phyloP scores from a whole-genome alignment of 2,329 filamentous ascomycete genomes.

The Alternaria panax region DNA sequence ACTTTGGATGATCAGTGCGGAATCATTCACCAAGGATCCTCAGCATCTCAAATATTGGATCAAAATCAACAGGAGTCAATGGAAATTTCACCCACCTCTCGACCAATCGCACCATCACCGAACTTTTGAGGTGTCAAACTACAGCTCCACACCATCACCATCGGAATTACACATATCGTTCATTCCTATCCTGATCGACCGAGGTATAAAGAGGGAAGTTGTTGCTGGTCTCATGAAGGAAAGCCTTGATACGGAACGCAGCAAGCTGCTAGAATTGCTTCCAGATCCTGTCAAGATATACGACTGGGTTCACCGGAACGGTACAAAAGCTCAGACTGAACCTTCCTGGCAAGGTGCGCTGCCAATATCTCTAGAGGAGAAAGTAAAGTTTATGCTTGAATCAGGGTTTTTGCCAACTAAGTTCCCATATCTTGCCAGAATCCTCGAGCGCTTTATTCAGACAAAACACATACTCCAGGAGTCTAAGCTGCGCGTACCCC shows the following conservation, averaged over 20 bases:
- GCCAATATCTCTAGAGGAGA: conserved; percentile 33
- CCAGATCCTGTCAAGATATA: conserved; percentile 63
- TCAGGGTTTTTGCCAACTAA: conserved; percentile 65
- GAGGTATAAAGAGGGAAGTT: conserved; percentile 56
- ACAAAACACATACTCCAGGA: conserved; percentile 63
- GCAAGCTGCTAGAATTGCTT: conserved; percentile 61
- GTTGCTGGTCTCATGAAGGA: conserved; percentile 61
- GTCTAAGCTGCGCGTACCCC: conserved; percentile 65
- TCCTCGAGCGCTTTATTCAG: conserved; percentile 58
- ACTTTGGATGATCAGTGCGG: conserved; percentile 71
- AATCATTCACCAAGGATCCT: conserved; percentile 52
- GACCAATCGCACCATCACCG: conserved; percentile 61
- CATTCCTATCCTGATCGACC: conserved; percentile 70
- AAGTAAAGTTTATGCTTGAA: conserved; percentile 41
- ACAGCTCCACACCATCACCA: conserved; percentile 57
- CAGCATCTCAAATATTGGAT: conserved; percentile 66
- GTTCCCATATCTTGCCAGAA: conserved; percentile 59
- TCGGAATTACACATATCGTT: conserved; percentile 72
- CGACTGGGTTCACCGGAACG: conserved; percentile 50
- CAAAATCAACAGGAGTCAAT: conserved; percentile 69
- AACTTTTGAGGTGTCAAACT: conserved; percentile 69
- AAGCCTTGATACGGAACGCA: conserved; percentile 62
- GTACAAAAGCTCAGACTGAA: conserved; percentile 38
- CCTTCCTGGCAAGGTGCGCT: conserved; percentile 36
- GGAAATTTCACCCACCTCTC: conserved; percentile 67